A percentile compares a stretch with the other conserved stretches of the same genome.
Evolutionary conservation across 352 stramenopile genomes (phyloP).

Genomic region (Thalassiosira livingstoniorum): DNA sequence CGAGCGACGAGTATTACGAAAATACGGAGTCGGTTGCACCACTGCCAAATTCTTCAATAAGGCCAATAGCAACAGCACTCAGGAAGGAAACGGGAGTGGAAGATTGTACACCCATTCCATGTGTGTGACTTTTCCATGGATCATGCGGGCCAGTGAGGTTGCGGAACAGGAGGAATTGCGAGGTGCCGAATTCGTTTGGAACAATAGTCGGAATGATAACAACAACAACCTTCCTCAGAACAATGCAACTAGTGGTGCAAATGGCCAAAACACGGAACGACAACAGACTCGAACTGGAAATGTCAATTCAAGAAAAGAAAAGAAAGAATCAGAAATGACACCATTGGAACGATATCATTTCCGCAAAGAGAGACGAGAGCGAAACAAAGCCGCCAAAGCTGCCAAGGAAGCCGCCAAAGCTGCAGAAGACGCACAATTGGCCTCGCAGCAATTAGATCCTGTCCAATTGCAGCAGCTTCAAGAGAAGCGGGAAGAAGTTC

Average conservation of each 20-base stretch:
- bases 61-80: too few relatives aligned
- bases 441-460: neutral
- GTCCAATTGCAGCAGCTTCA: too few relatives aligned
- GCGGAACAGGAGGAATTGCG: conserved; percentile 88
- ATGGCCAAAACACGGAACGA: conserved; percentile 8
- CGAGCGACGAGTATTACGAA: conserved; percentile 55
- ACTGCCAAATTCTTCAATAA: conserved; percentile 71
- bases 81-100: too few relatives aligned
- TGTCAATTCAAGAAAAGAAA: conserved; percentile 5
- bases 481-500: neutral
- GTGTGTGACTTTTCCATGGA: conserved; percentile 97
- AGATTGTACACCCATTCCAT: conserved; percentile 38
- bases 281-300: neutral
- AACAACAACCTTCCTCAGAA: neutral
- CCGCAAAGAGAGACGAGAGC: conserved; percentile 22
- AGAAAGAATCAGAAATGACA: conserved; percentile 34
- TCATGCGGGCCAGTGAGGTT: conserved; percentile 89
- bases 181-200: conserved; percentile 72
- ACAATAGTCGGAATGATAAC: conserved; percentile 75
- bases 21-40: conserved; percentile 80
- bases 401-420: neutral
- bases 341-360: conserved; percentile 43
- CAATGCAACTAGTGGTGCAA: neutral
- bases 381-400: conserved; percentile 4
- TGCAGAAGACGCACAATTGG: neutral